These are phyloP conservation scores for Combretum micranthum DNA, from an alignment of 345 rosid genomes.

Conservation along the genomic window DNA sequence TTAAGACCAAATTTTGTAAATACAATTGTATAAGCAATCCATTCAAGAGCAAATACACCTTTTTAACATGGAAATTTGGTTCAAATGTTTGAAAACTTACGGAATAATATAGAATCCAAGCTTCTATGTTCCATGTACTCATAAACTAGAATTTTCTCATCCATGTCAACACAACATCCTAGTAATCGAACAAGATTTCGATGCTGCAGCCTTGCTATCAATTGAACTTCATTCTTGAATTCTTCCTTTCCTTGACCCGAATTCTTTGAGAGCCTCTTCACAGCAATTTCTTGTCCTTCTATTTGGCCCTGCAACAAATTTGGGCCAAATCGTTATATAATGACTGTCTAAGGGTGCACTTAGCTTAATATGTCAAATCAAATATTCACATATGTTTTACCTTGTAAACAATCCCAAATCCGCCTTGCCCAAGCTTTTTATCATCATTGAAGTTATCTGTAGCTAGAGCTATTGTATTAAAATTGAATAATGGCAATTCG, in stretches of 20 bases:
- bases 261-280: constrained; percentile 63
- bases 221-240: constrained; percentile 74
- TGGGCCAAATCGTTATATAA: neutral
- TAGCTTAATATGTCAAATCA: neutral
- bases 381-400: neutral
- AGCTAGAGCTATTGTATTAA: too few species aligned
- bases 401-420: constrained; percentile 36
- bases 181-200: constrained; percentile 71
- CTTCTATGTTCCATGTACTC: constrained; percentile 78
- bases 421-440: constrained; percentile 24
- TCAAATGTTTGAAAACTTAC: constrained; percentile 24
- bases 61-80: too few species aligned
- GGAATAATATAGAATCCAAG: constrained; percentile 61
- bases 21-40: too few species aligned
- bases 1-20: too few species aligned
- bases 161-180: constrained; percentile 57
- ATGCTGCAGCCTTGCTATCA: constrained; percentile 83
- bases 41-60: too few species aligned
- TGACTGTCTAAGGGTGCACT: neutral
- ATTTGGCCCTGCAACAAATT: constrained; percentile 40
- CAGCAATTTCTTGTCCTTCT: constrained; percentile 62
- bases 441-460: too few species aligned
- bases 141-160: constrained; percentile 75
- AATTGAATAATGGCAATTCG: too few species aligned
- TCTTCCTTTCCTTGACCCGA: constrained; percentile 74